Evolutionary conservation across 176 grass and related monocot genomes (phyloP).

Genomic region (Zea luxurians): DNA sequence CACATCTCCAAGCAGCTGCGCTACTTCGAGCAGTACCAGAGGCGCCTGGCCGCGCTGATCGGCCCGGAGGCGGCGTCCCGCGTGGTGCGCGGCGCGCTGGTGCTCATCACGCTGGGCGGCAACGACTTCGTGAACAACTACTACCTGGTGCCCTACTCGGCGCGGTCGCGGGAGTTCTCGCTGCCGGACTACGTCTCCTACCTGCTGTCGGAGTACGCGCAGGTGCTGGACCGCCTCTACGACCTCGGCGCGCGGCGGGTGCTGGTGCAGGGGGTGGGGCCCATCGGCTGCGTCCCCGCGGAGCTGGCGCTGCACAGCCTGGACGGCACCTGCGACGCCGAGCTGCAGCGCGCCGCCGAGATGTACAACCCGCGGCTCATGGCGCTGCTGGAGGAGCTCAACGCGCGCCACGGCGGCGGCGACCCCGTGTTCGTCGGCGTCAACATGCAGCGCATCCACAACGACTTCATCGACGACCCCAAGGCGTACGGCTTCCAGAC

Average conservation of each 20-base stretch:
- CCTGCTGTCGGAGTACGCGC: constrained; percentile 68
- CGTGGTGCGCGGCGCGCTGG: constrained; percentile 50
- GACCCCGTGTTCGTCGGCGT: constrained; percentile 52
- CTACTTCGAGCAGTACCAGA: constrained; percentile 86
- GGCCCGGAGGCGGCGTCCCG: constrained; percentile 34
- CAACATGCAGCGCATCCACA: constrained; percentile 61
- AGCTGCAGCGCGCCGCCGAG: constrained; percentile 66
- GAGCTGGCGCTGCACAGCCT: constrained; percentile 71
- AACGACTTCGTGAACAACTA: constrained; percentile 99
- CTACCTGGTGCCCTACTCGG: constrained; percentile 84
- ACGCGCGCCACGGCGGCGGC: constrained; percentile 33
- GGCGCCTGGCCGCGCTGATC: constrained; percentile 49
- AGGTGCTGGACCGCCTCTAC: constrained; percentile 46
- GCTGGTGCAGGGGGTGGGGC: constrained; percentile 73
- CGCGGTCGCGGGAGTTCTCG: constrained; percentile 70
- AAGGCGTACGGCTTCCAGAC: constrained; percentile 51
- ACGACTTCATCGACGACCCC: constrained; percentile 72
- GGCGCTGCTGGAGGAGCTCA: constrained; percentile 33
- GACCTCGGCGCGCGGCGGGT: constrained; percentile 57
- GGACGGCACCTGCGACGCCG: constrained; percentile 66
- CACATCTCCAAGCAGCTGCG: constrained; percentile 66
- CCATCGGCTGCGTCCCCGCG: constrained; percentile 83
- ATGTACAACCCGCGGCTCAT: constrained; percentile 74
- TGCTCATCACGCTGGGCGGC: constrained; percentile 81
- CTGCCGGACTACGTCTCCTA: constrained; percentile 74